phyloP scores from a whole-genome alignment of 768 basidiomycete genomes.

The Hygrocybe punicea region DNA sequence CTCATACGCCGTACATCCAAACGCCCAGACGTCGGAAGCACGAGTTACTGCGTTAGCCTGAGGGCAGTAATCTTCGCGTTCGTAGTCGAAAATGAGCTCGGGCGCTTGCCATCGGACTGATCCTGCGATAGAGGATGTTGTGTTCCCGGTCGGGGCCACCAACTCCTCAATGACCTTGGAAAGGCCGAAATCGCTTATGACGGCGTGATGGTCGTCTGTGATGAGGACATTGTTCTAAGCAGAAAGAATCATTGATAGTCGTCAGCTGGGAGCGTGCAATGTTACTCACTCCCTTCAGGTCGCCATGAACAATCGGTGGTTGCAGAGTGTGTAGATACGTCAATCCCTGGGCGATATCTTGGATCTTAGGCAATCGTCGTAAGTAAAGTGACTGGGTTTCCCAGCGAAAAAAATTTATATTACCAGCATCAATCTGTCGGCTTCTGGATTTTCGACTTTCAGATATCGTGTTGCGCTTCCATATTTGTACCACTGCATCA shows the following conservation, averaged over 20 bases:
- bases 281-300: conserved; percentile 40
- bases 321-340: conserved; percentile 37
- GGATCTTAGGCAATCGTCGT: conserved; percentile 24
- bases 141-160: conserved; percentile 21
- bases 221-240: conserved; percentile 39
- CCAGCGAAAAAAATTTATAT: too few relatives aligned
- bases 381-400: neutral
- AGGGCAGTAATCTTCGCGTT: neutral
- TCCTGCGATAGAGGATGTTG: conserved; percentile 20
- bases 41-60: conserved; percentile 11
- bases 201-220: conserved; percentile 26
- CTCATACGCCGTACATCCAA: conserved; percentile 32
- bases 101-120: conserved; percentile 32
- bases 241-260: neutral
- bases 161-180: conserved; percentile 31
- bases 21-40: conserved; percentile 31
- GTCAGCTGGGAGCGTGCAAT: neutral
- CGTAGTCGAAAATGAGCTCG: conserved; percentile 20
- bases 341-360: conserved; percentile 37
- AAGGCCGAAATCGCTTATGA: conserved; percentile 35
- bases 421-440: conserved; percentile 19
- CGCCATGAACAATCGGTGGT: conserved; percentile 43
- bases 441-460: conserved; percentile 8
- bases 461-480: conserved; percentile 25
- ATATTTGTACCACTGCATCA: conserved; percentile 41